These are phyloP conservation scores for Umbelopsis sp. DNA, from an alignment of 192 early-diverging fungal genomes.

Conservation along the genomic window DNA sequence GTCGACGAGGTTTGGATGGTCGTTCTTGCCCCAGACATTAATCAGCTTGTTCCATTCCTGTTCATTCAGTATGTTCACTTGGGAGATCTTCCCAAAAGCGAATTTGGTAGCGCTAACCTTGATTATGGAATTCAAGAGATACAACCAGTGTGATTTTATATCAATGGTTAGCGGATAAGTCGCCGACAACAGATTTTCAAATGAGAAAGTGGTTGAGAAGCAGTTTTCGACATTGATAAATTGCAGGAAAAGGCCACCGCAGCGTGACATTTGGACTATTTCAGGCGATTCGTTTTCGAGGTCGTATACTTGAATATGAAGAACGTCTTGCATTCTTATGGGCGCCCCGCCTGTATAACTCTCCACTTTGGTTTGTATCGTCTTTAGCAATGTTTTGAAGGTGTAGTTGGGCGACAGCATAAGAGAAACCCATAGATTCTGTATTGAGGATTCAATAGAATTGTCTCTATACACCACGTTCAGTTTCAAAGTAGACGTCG, in stretches of 20 bases:
- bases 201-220: slow-evolving; percentile 5
- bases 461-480: background rate
- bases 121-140: background rate
- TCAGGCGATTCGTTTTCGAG: slow-evolving; percentile 8
- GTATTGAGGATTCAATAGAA: background rate
- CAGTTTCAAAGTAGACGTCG: background rate
- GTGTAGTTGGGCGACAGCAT: background rate
- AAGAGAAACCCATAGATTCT: background rate
- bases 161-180: background rate
- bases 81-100: background rate
- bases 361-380: too few species aligned
- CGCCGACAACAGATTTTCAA: background rate
- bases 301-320: background rate
- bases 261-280: slow-evolving; percentile 1
- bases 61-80: background rate
- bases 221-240: slow-evolving; percentile 6
- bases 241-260: background rate
- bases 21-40: background rate
- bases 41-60: background rate
- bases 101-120: background rate
- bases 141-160: slow-evolving; percentile 14
- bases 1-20: background rate
- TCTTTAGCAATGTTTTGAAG: background rate
- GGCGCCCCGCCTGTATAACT: too few species aligned
- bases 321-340: background rate